Conservation (phyloP, 768 basidiomycete species). For the Kockovaella imperatae region DNA sequence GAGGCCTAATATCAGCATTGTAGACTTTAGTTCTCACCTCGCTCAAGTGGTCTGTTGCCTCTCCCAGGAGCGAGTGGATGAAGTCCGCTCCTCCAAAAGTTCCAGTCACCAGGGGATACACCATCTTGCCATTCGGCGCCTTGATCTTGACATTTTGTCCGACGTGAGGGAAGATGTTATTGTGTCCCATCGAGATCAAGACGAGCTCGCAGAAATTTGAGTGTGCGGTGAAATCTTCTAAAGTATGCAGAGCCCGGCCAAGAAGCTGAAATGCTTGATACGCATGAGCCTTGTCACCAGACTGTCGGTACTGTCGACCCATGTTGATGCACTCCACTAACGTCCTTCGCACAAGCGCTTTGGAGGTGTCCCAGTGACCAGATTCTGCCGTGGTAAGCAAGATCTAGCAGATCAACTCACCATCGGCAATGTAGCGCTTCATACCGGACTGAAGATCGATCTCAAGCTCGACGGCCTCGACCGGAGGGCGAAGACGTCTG, state of each 20-base stretch:
- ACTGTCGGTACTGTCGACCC: conserved; percentile 56
- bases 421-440: conserved; percentile 77
- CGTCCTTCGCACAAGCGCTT: conserved; percentile 51
- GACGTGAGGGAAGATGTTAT: conserved; percentile 75
- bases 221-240: conserved; percentile 80
- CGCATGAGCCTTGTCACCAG: conserved; percentile 47
- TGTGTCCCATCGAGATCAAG: conserved; percentile 64
- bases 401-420: conserved; percentile 11
- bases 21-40: conserved; percentile 34
- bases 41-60: conserved; percentile 52
- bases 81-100: conserved; percentile 44
- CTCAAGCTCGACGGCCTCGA: conserved; percentile 75
- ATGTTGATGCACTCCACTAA: conserved; percentile 71
- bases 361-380: conserved; percentile 68
- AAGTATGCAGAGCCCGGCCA: conserved; percentile 50
- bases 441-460: conserved; percentile 71
- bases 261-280: conserved; percentile 61
- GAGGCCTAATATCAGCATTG: conserved; percentile 51
- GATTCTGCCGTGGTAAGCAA: not conserved
- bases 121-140: conserved; percentile 64
- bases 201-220: conserved; percentile 56
- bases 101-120: conserved; percentile 77
- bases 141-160: conserved; percentile 69
- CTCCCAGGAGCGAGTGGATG: conserved; percentile 45
- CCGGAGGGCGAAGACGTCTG: conserved; percentile 67